Evolutionary conservation across 1,284 basidiomycete genomes (phyloP).

Genomic region (Mycocalia duriaeana): DNA sequence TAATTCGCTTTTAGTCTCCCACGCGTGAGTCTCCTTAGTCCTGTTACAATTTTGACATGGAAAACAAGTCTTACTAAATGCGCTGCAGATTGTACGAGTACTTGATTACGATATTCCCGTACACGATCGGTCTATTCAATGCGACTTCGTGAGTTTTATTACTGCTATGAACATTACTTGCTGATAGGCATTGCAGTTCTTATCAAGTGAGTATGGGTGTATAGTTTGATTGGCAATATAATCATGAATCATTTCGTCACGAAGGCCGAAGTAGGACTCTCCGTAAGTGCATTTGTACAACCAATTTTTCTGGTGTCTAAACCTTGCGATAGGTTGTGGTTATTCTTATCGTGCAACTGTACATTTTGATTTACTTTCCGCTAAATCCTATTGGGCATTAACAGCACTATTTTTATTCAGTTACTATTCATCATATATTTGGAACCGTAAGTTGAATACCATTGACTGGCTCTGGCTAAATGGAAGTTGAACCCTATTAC

Average conservation of each 20-base stretch:
- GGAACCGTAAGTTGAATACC: constrained; percentile 8
- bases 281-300: constrained; percentile 4
- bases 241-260: background rate
- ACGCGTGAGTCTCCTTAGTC: constrained; percentile 15
- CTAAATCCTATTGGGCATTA: no score
- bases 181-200: constrained; percentile 5
- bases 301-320: background rate
- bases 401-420: no score
- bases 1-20: constrained; percentile 10
- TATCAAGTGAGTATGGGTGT: constrained; percentile 5
- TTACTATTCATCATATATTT: constrained; percentile 14
- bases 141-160: constrained; percentile 13
- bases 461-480: background rate
- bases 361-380: no score
- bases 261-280: constrained; percentile 9
- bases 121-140: constrained; percentile 13
- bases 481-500: no score
- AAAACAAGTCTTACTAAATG: no score
- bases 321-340: constrained; percentile 8
- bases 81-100: constrained; percentile 15
- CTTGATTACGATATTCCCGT: constrained; percentile 16
- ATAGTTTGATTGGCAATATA: background rate
- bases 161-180: background rate
- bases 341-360: constrained; percentile 16
- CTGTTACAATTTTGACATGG: no score